These are phyloP conservation scores for Populus hybrid DNA, from an alignment of 441 rosid species.

Conservation along the genomic window DNA sequence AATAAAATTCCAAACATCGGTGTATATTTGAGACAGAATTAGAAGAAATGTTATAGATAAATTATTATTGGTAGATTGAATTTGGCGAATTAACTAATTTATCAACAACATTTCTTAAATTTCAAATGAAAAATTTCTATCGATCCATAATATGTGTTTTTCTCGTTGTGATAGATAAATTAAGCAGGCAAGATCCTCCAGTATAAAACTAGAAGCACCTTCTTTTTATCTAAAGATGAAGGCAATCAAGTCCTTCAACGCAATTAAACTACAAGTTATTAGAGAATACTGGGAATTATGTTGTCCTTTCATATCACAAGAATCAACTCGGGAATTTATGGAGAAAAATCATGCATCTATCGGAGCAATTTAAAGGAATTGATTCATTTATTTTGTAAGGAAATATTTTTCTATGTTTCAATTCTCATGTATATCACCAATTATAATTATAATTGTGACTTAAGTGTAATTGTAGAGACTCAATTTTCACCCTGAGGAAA, in stretches of 20 bases:
- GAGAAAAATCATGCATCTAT: not conserved
- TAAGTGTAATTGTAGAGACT: not conserved
- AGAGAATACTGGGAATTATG: not conserved
- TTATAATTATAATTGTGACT: not conserved
- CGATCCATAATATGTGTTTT: no score
- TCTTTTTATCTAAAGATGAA: not conserved
- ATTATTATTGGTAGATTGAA: no score
- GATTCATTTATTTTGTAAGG: not conserved
- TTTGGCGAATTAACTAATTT: no score
- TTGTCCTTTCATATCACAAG: not conserved
- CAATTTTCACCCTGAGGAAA: not conserved
- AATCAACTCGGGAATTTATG: not conserved
- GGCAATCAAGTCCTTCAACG: not conserved
- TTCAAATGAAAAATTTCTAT: no score
- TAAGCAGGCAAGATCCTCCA: not conserved
- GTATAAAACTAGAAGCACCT: not conserved
- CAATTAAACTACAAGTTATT: not conserved
- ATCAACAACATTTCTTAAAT: no score
- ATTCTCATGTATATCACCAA: not conserved
- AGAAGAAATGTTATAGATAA: no score
- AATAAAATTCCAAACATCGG: no score
- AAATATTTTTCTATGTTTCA: not conserved
- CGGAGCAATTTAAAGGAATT: not conserved
- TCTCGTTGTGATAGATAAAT: not conserved
- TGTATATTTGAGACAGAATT: no score